Conservation (phyloP, 495 filamentous ascomycete species). For the Hypoxylon fragiforme region DNA sequence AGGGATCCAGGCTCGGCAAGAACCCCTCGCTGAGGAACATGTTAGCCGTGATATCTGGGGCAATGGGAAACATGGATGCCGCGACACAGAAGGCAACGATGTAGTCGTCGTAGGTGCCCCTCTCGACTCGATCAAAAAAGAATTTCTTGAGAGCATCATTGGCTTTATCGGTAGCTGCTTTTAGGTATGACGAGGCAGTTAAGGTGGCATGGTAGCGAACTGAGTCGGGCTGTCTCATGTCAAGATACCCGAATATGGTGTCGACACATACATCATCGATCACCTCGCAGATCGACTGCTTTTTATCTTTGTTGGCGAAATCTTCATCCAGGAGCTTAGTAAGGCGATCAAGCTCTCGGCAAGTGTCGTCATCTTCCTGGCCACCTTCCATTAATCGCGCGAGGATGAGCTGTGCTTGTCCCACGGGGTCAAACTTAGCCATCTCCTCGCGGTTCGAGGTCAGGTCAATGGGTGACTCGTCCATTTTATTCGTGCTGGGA, state of each 20-base stretch:
- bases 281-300: slow-evolving; percentile 59
- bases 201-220: slow-evolving; percentile 75
- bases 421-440: slow-evolving; percentile 36
- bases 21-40: slow-evolving; percentile 88
- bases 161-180: slow-evolving; percentile 69
- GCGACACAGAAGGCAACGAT: slow-evolving; percentile 86
- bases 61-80: slow-evolving; percentile 81
- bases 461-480: slow-evolving; percentile 20
- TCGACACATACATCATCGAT: slow-evolving; percentile 80
- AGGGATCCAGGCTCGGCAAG: slow-evolving; percentile 64
- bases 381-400: slow-evolving; percentile 60
- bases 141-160: slow-evolving; percentile 66
- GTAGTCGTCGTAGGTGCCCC: slow-evolving; percentile 60
- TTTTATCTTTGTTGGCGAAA: slow-evolving; percentile 38
- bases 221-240: slow-evolving; percentile 69
- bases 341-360: slow-evolving; percentile 49
- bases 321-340: slow-evolving; percentile 57
- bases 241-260: slow-evolving; percentile 74
- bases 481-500: slow-evolving; percentile 14
- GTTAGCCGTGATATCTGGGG: slow-evolving; percentile 65
- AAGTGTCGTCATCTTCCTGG: slow-evolving; percentile 57
- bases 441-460: slow-evolving; percentile 29
- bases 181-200: slow-evolving; percentile 77
- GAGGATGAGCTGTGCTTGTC: slow-evolving; percentile 56
- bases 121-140: slow-evolving; percentile 55